Conservation (phyloP, 768 basidiomycete species). For the Trametes cinnabarina region DNA sequence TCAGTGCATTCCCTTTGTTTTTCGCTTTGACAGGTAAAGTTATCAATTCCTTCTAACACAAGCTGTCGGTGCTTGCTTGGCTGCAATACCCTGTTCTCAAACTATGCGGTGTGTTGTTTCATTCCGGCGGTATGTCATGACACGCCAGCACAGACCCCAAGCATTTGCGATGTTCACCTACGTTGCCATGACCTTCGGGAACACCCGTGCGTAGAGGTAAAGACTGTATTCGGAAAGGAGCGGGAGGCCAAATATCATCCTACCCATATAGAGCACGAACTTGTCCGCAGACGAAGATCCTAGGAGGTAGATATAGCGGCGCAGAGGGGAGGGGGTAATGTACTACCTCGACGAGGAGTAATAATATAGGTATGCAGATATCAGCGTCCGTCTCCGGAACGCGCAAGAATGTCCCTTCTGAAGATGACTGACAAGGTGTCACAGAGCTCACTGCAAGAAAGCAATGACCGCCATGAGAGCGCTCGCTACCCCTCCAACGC, state of each 20-base stretch:
- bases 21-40: no score
- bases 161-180: no score
- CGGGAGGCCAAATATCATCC: slow-evolving; percentile 4
- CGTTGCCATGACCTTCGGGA: no score
- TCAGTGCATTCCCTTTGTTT: no score
- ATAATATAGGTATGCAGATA: not conserved
- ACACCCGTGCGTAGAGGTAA: not conserved
- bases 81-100: no score
- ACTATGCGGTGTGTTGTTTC: no score
- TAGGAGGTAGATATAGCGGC: not conserved
- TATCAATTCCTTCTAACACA: no score
- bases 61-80: no score
- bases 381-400: slow-evolving; percentile 5
- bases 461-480: slow-evolving; percentile 6
- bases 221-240: slow-evolving; percentile 2
- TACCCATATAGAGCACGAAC: not conserved
- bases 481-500: not conserved
- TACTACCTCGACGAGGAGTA: not conserved
- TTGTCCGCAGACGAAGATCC: not conserved
- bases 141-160: no score
- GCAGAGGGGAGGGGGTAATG: not conserved
- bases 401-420: slow-evolving; percentile 11
- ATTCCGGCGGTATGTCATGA: no score
- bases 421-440: not conserved
- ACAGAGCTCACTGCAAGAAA: not conserved